Evolutionary conservation across 225 moss, liverwort and hornwort species (phyloP), one percentile per base, ranked within the genome.

Genomic region (Polytrichum formosum): DNA sequence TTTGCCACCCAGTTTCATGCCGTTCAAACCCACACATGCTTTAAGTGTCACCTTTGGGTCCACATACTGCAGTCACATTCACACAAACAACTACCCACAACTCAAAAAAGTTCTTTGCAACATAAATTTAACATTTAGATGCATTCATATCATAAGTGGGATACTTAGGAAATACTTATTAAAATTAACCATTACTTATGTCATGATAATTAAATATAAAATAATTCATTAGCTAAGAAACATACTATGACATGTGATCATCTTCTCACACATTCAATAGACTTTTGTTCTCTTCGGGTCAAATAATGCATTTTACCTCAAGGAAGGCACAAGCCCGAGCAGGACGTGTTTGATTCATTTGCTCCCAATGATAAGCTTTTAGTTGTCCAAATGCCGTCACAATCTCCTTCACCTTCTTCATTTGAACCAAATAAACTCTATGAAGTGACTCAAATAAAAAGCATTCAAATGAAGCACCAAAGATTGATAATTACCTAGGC

Each of bases 371-470:
- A 79, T 89, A 96, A 20, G 93, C 91, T 68, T 89, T 96, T 18
- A 96, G 72, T 75, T 96, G 96, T 75, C 96, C 96, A 76, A 96
- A 93, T 5, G 96, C 87, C 26, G 96, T 93, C 4, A 91, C 84
- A 35, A 92, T 87, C 72, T 96, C 93, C 74, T 83, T 96, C 0
- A 93, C 84, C 96, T 96, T 76, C 21, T 65, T 46, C 46, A 46
- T 46, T 13, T 46, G 46, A 46, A 46, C 64, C 53, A 64, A 64
- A 20, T 64, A 64, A 1, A 20, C 28, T 28, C 18, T 28, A 64
- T 20, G 46, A 46, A 46, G 13, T 46, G 46, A 13, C 13, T 46
- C 46, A 16, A 46, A 13, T 46, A 13, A 46, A 3, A 46, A 13
- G 46, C 46, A 46, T 3, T 46, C 10, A 13, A 46, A 16, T 46